Evolutionary conservation across 108 stramenopile species (phyloP), one percentile per base, ranked within the genome.

Genomic region (Nannochloropsis gaditana): DNA sequence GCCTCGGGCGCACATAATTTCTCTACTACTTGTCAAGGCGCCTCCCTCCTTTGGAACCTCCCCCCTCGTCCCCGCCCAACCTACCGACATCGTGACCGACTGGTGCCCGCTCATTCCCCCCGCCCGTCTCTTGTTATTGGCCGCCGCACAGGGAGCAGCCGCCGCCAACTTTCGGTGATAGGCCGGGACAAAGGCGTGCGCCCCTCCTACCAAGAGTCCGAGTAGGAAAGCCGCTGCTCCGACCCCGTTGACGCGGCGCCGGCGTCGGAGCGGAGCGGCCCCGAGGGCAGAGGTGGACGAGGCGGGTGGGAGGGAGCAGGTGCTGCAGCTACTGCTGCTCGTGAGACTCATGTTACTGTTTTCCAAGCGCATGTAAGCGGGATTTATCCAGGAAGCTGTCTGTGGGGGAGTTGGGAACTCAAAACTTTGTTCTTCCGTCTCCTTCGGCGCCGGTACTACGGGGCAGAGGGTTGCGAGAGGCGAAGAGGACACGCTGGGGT

Each of bases 271-370:
- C 19, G 19, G 19, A n/a, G n/a, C 5, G 19, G 59, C 15, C 19
- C 19, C 19, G 59, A n/a, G n/a, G 59, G 59, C 59, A n/a, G 59
- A 15, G 8, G 59, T n/a, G 59, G 59, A 15, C 19, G 59, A 73
- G 59, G 6, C 8, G 2, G 59, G 19, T 2, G 59, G 59, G 59
- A 73, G 59, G 59, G 59, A n/a, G 59, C 59, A 73, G 8, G 59
- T 73, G 59, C 59, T 73, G 59, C 59, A 73, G n/a, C 59, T n/a
- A n/a, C 59, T 73, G 47, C 47, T 50, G 59, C 59, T 73, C 19
- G 19, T 73, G 59, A 15, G 15, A 73, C 59, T 73, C 19, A 15
- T 73, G 59, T 15, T 73, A 0, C 3, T 73, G 59, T n/a, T 73
- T n/a, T 73, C 59, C 4, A 73, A 15, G 59, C 59, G 59, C 59